phyloP scores from a whole-genome alignment of 2,329 filamentous ascomycete genomes.

The Claviceps pazoutovae region DNA sequence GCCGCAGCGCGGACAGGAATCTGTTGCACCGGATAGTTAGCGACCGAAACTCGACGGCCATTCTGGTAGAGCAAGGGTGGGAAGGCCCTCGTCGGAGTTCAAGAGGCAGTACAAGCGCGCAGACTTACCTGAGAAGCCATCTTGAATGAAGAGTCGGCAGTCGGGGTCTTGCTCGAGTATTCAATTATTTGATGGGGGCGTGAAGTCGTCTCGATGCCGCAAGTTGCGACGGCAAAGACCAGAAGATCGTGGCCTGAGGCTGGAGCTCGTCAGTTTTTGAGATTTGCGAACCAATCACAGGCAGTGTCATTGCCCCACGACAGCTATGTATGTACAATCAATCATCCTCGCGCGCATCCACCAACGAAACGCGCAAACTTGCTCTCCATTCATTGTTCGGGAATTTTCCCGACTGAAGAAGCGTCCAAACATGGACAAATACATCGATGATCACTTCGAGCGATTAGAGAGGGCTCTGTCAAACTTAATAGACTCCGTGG shows the following conservation, averaged over 20 bases:
- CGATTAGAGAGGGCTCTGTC: constrained; percentile 53
- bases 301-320: constrained; percentile 8
- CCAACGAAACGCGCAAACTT: not conserved
- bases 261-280: not conserved
- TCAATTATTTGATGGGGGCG: constrained; percentile 21
- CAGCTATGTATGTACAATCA: not conserved
- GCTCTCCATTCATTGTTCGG: not conserved
- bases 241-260: constrained; percentile 20
- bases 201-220: constrained; percentile 14
- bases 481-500: constrained; percentile 62
- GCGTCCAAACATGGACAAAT: constrained; percentile 40
- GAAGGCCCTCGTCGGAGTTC: too few relatives aligned
- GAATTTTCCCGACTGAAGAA: not conserved
- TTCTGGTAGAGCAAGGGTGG: not conserved
- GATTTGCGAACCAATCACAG: constrained; percentile 8
- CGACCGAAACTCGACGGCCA: not conserved
- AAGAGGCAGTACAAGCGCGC: not conserved
- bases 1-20: constrained; percentile 30
- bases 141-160: constrained; percentile 18
- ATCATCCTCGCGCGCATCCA: not conserved
- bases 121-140: constrained; percentile 28
- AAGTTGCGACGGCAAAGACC: constrained; percentile 22
- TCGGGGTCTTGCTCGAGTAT: constrained; percentile 16
- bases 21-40: constrained; percentile 24
- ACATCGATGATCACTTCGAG: constrained; percentile 49